These are phyloP conservation scores for Fusarium pseudoanthophilum DNA, from an alignment of 2,329 filamentous ascomycete species.

Conservation along the genomic window DNA sequence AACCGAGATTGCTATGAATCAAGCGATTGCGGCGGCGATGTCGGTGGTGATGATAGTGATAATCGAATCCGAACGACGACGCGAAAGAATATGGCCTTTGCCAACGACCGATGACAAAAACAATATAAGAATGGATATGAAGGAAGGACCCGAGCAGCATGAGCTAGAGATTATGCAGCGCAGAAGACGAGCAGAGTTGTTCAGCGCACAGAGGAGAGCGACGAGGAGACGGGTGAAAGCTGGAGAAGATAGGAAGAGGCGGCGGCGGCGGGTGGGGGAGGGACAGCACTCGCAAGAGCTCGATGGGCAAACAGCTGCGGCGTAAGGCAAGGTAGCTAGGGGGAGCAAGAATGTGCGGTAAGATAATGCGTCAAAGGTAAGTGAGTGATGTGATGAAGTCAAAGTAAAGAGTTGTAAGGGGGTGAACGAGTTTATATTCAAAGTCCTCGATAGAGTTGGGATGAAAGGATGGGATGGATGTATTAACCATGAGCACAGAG, in stretches of 20 bases:
- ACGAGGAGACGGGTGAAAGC: not conserved
- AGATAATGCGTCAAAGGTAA: not conserved
- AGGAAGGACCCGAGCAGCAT: not conserved
- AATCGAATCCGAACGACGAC: not conserved
- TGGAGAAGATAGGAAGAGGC: not conserved
- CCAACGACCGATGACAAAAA: conserved; percentile 12
- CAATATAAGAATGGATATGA: not conserved
- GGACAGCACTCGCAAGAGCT: not conserved
- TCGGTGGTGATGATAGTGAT: not conserved
- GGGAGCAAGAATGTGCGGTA: not conserved
- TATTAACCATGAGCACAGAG: not conserved
- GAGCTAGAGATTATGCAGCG: not conserved
- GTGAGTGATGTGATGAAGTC: not conserved
- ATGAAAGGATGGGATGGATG: not conserved
- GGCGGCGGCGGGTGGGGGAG: not conserved
- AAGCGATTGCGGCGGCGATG: not conserved
- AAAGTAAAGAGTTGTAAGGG: not conserved
- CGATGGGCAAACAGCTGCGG: not conserved
- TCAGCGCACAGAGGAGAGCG: not conserved
- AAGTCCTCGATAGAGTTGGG: not conserved
- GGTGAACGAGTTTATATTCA: not conserved
- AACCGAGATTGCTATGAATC: not conserved
- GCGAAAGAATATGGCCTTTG: not conserved
- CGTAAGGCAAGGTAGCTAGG: not conserved
- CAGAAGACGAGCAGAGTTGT: not conserved